Conservation (phyloP, 192 early-diverging fungal species). For the Gigaspora rosea region DNA sequence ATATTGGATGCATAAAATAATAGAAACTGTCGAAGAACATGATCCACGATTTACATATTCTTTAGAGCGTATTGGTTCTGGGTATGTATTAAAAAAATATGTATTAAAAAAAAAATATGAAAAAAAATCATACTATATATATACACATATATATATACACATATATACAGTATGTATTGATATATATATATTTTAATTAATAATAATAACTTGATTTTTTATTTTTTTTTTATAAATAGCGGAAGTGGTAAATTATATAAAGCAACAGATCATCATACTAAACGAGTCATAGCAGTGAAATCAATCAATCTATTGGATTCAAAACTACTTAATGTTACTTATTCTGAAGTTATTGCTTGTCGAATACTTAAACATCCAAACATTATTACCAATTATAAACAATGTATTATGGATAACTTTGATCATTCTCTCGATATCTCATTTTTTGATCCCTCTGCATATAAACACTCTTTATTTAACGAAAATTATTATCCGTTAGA, state of each 20-base stretch:
- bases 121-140: neutral
- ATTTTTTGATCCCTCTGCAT: neutral
- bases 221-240: neutral
- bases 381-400: constrained; percentile 7
- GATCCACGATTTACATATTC: constrained; percentile 7
- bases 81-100: neutral
- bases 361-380: constrained; percentile 21
- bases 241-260: constrained; percentile 24
- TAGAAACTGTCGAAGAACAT: neutral
- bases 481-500: neutral
- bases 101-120: too few species aligned
- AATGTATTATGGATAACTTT: constrained; percentile 9
- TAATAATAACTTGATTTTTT: neutral
- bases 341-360: constrained; percentile 21
- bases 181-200: neutral
- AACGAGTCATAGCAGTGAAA: neutral
- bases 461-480: neutral
- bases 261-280: neutral
- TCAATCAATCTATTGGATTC: constrained; percentile 13
- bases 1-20: constrained; percentile 2
- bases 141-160: too few species aligned
- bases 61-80: constrained; percentile 2
- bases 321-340: constrained; percentile 23
- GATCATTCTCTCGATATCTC: too few species aligned
- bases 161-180: too few species aligned